Conservation (phyloP, 2,329 filamentous ascomycete genomes). For the Didymella exigua region DNA sequence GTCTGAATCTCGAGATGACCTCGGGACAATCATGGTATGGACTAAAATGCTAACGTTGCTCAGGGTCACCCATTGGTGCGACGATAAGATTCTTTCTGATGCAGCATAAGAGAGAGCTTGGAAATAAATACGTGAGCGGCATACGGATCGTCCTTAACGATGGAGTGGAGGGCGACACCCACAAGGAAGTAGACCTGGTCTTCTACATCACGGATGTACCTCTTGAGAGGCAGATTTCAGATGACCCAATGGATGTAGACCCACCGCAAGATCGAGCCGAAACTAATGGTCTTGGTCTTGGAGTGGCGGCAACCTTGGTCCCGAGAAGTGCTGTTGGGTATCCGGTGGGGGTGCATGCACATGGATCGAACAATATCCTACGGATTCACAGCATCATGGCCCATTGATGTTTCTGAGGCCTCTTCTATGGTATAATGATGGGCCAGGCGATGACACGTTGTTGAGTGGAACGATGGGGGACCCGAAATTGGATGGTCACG, state of each 20-base stretch:
- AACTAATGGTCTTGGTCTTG: neutral
- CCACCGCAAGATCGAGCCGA: neutral
- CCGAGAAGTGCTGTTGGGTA: neutral
- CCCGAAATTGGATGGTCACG: neutral
- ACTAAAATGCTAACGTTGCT: neutral
- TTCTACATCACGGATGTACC: conserved; percentile 2
- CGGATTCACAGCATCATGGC: neutral
- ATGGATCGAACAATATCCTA: neutral
- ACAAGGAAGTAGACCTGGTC: neutral
- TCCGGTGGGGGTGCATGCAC: neutral
- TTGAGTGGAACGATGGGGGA: neutral
- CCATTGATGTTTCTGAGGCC: neutral
- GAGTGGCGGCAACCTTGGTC: neutral
- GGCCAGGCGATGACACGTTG: neutral
- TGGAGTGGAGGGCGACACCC: no score
- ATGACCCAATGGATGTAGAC: neutral
- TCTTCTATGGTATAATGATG: neutral
- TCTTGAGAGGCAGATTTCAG: neutral
- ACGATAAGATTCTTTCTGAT: conserved; percentile 20
- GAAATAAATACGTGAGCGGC: conserved; percentile 18
- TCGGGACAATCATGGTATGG: no score
- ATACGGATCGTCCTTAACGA: conserved; percentile 1
- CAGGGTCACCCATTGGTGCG: conserved; percentile 25
- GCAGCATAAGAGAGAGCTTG: conserved; percentile 22
- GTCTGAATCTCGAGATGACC: no score